A percentile compares a stretch with the other conserved stretches of the same genome.
Evolutionary conservation across 2,329 filamentous ascomycete genomes (phyloP).

Genomic region (Pseudogymnoascus sp.): DNA sequence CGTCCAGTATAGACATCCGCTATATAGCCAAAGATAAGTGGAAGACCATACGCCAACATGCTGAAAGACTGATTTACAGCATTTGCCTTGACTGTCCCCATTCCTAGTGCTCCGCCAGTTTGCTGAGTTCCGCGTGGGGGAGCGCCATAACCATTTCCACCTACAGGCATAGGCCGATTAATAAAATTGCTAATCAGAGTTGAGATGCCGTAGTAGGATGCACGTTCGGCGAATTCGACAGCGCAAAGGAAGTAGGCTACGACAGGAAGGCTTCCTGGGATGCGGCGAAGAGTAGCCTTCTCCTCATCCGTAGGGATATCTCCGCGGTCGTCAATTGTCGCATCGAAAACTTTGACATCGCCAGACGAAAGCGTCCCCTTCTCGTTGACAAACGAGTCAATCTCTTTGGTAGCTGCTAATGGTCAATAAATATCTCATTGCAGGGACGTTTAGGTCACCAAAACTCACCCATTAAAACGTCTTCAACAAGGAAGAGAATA

Average conservation of each 20-base stretch:
- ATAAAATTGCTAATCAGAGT: slow-evolving; percentile 53
- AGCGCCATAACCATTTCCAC: slow-evolving; percentile 17
- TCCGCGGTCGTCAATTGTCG: neutral
- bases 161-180: slow-evolving; percentile 37
- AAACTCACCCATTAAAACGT: neutral
- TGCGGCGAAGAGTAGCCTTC: slow-evolving; percentile 47
- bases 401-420: neutral
- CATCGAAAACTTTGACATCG: neutral
- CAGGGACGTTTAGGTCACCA: neutral
- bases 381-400: neutral
- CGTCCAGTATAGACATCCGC: slow-evolving; percentile 56
- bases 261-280: slow-evolving; percentile 58
- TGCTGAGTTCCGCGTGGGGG: slow-evolving; percentile 17
- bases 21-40: slow-evolving; percentile 43
- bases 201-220: slow-evolving; percentile 69
- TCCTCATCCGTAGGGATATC: slow-evolving; percentile 47
- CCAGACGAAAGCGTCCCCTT: neutral
- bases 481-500: neutral
- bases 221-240: slow-evolving; percentile 67
- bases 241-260: slow-evolving; percentile 62
- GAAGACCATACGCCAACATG: slow-evolving; percentile 42
- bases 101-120: slow-evolving; percentile 45
- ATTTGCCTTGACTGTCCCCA: slow-evolving; percentile 45
- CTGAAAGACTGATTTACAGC: slow-evolving; percentile 43
- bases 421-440: neutral